Evolutionary conservation across 768 basidiomycete species (phyloP), one percentile per base, ranked within the genome.

Genomic region (Holtermannia corniformis): DNA sequence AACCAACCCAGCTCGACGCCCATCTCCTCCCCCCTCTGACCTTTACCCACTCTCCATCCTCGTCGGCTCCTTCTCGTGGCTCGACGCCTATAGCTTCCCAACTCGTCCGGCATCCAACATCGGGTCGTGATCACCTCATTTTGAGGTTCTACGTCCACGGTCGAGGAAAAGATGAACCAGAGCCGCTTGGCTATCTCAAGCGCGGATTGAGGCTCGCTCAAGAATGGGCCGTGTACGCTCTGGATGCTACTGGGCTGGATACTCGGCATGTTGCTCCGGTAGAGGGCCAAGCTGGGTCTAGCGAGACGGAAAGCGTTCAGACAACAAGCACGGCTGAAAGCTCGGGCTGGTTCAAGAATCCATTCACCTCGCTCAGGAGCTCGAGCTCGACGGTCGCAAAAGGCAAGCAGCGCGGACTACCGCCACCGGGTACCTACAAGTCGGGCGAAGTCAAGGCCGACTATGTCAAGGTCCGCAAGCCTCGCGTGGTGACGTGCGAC

Each of bases 91-190:
- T 72, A 26, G 59, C 64, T 28, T 62, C 61, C 23, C 59, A 59
- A n/a, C 46, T 62, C 47, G 41, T 67, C 19, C 55, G 60, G n/a
- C 61, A 72, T 41, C 66, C 68, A 11, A 54, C 50, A 26, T 64
- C 68, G 16, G 60, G 60, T 13, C 60, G 69, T 20, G 71, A 72
- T 50, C 71, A 72, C 52, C 52, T 72, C 37, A 53, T 72, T n/a
- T 47, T 72, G 14, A 68, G 68, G 2, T 72, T 72, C 60, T 72
- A 55, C 55, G 63, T 72, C 0, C 71, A 72, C 48, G 71, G 71
- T 2, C 49, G 68, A 28, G 64, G 67, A 0, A 60, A 57, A 44
- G 62, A 68, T 41, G 67, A 72, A 44, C 57, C 63, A 11, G 60
- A 64, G 28, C 50, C 58, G 22, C 45, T 65, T 14, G 61, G 63